These are phyloP conservation scores for Fulvia fulva DNA, from an alignment of 2,329 filamentous ascomycete genomes.

Conservation along the genomic window DNA sequence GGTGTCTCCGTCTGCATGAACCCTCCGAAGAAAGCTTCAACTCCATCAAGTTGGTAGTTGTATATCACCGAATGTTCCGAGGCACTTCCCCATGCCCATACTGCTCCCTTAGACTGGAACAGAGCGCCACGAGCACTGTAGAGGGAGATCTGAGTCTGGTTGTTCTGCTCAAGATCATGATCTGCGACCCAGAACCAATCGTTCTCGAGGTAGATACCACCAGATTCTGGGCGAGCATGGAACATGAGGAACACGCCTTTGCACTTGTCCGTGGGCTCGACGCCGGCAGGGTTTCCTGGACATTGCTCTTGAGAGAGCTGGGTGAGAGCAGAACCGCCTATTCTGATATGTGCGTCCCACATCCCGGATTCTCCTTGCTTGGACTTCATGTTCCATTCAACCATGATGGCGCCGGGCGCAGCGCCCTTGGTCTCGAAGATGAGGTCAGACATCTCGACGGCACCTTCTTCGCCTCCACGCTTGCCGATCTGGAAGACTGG, in stretches of 20 bases:
- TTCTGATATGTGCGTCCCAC: conserved; percentile 95
- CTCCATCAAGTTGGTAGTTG: conserved; percentile 50
- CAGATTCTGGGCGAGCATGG: conserved; percentile 52
- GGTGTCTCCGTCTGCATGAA: conserved; percentile 55
- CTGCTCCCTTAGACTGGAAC: conserved; percentile 44
- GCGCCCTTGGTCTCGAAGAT: conserved; percentile 81
- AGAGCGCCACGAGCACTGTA: conserved; percentile 45
- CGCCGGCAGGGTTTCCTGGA: conserved; percentile 75
- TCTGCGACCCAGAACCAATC: conserved; percentile 50
- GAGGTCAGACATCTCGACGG: conserved; percentile 82
- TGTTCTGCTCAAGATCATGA: conserved; percentile 45
- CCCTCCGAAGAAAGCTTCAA: conserved; percentile 49
- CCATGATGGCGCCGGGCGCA: conserved; percentile 80
- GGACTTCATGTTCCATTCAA: conserved; percentile 84
- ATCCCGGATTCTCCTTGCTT: conserved; percentile 67
- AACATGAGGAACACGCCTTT: conserved; percentile 40
- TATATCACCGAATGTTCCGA: conserved; percentile 55
- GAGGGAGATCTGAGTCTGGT: conserved; percentile 37
- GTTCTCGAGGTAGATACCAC: conserved; percentile 65
- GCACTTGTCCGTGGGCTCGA: conserved; percentile 63
- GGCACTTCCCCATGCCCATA: conserved; percentile 52
- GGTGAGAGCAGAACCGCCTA: conserved; percentile 83
- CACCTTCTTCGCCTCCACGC: conserved; percentile 64
- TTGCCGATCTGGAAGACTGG: conserved; percentile 84
- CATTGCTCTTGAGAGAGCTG: conserved; percentile 61